Conservation (phyloP, 352 stramenopile species). For the Globisporangium abappressorium region DNA sequence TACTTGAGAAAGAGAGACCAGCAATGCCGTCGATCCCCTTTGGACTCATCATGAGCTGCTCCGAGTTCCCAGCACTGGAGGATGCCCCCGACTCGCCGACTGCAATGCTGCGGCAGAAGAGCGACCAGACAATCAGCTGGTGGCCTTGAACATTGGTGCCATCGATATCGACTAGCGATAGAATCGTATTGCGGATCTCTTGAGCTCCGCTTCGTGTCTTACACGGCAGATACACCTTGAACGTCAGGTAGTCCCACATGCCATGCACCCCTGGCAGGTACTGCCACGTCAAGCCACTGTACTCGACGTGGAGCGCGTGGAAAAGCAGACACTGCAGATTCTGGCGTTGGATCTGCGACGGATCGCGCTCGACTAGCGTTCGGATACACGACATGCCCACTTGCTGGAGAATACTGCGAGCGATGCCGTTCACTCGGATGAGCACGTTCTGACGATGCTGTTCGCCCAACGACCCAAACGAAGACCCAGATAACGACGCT, state of each 20-base stretch:
- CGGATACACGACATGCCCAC: constrained; percentile 72
- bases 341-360: constrained; percentile 52
- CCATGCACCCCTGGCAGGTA: constrained; percentile 66
- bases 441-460: constrained; percentile 34
- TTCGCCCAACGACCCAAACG: constrained; percentile 23
- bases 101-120: constrained; percentile 77
- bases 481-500: constrained; percentile 13
- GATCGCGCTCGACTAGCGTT: constrained; percentile 76
- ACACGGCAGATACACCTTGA: constrained; percentile 24
- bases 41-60: constrained; percentile 71
- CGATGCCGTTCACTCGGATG: constrained; percentile 49
- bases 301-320: constrained; percentile 72
- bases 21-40: constrained; percentile 39
- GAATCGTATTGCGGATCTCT: constrained; percentile 53
- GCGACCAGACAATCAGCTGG: constrained; percentile 65
- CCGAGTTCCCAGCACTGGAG: constrained; percentile 13
- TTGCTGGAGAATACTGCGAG: constrained; percentile 66
- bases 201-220: constrained; percentile 34
- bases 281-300: constrained; percentile 52
- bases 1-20: constrained; percentile 12
- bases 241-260: constrained; percentile 65
- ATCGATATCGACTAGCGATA: constrained; percentile 72
- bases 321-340: constrained; percentile 73
- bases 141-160: constrained; percentile 36
- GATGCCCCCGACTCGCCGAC: constrained; percentile 69